These are phyloP conservation scores for Xylaria polymorpha DNA, from an alignment of 2,329 filamentous ascomycete genomes.

Conservation along the genomic window DNA sequence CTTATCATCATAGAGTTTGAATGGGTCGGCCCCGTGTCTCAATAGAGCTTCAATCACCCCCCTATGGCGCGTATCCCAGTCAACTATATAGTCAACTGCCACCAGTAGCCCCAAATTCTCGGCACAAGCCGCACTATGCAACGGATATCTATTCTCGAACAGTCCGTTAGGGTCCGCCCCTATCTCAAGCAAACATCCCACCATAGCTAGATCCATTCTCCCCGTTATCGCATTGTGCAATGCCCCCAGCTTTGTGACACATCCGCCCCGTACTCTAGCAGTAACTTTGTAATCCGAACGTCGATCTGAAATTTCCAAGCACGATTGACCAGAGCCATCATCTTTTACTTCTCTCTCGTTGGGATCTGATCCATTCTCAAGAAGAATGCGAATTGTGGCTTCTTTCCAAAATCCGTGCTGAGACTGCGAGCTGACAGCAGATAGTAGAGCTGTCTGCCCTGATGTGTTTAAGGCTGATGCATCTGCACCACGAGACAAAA, in stretches of 20 bases:
- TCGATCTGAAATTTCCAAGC: slow-evolving; percentile 6
- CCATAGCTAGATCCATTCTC: slow-evolving; percentile 2
- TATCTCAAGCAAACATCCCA: not conserved
- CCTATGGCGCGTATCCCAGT: not conserved
- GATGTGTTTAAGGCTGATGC: not conserved
- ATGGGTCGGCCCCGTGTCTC: slow-evolving; percentile 1
- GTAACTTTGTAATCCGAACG: slow-evolving; percentile 1
- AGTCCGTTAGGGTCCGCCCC: not conserved
- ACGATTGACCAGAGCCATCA: not conserved
- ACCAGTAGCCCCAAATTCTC: not conserved
- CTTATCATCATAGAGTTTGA: slow-evolving; percentile 4
- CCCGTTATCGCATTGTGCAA: slow-evolving; percentile 6
- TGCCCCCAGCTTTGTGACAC: not conserved
- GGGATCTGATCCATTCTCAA: slow-evolving; percentile 1
- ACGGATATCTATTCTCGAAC: not conserved
- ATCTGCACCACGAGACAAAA: not conserved
- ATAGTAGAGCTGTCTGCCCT: not conserved
- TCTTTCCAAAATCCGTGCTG: slow-evolving; percentile 4
- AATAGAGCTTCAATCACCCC: not conserved
- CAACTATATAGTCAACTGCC: not conserved
- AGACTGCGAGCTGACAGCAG: not conserved
- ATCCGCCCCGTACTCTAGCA: slow-evolving; percentile 5
- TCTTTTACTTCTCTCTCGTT: not conserved
- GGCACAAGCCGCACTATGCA: slow-evolving; percentile 6
- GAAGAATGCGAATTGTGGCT: slow-evolving; percentile 4